phyloP scores from a whole-genome alignment of 495 filamentous ascomycete species.

The Lophiotrema nucula region DNA sequence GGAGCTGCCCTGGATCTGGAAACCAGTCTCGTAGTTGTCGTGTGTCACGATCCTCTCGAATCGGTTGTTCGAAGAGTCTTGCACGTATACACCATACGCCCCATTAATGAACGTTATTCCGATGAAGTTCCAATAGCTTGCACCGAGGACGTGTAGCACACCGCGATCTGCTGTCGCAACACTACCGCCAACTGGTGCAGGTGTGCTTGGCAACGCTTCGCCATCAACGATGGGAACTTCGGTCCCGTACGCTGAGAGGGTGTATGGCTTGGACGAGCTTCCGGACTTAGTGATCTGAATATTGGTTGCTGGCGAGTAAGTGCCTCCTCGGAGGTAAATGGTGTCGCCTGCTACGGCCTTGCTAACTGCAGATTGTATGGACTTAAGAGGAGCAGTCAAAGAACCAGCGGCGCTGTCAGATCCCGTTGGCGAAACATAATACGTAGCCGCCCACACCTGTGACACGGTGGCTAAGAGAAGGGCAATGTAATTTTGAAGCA shows the following conservation, averaged over 20 bases:
- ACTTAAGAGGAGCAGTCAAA: constrained; percentile 34
- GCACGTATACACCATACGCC: constrained; percentile 36
- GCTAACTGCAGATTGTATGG: constrained; percentile 37
- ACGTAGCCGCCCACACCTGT: constrained; percentile 11
- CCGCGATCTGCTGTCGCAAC: constrained; percentile 28
- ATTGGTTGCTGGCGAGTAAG: constrained; percentile 33
- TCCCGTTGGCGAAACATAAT: constrained; percentile 37
- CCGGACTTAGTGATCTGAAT: constrained; percentile 36
- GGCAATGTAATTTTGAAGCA: too few relatives aligned
- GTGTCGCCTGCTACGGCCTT: constrained; percentile 33
- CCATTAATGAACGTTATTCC: constrained; percentile 33
- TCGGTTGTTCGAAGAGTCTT: constrained; percentile 31
- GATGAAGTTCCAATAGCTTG: constrained; percentile 36
- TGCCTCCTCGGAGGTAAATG: constrained; percentile 37
- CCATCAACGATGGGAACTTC: constrained; percentile 39
- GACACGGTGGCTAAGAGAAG: too few relatives aligned
- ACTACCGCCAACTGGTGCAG: constrained; percentile 2
- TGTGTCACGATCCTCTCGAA: constrained; percentile 36
- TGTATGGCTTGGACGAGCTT: constrained; percentile 30
- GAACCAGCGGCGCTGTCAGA: constrained; percentile 30
- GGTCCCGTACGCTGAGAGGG: constrained; percentile 28
- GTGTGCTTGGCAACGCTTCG: constrained; percentile 26
- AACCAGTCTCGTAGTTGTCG: constrained; percentile 40
- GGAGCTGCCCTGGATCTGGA: constrained; percentile 36
- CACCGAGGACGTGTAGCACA: constrained; percentile 34